Evolutionary conservation across 768 basidiomycete species (phyloP), one percentile per base, ranked within the genome.

Genomic region (Paxillus involutus): DNA sequence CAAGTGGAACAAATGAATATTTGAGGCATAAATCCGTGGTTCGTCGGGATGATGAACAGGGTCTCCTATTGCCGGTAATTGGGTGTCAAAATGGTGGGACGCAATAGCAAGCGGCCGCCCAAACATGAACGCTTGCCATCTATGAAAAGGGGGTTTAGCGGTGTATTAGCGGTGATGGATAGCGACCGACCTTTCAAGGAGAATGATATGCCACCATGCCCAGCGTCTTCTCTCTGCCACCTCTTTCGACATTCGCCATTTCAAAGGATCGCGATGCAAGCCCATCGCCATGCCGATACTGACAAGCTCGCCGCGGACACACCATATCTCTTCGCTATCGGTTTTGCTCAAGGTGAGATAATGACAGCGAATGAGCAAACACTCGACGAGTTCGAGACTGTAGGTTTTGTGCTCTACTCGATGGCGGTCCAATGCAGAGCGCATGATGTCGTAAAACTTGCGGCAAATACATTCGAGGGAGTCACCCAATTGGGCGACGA

Each of bases 151-250:
- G 40, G 10, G 47, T 55, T 58, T 49, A 53, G 46, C 29, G 35
- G 44, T n/a, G 57, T 49, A 50, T 11, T 10, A 33, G 8, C 5
- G 33, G 6, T 33, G 52, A 58, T 53, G 41, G 13, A 49, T 24
- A 49, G 37, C 21, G n/a, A 63, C 81, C 35, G 49, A 88, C 89
- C 89, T 77, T 73, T 92, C 91, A 32, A 91, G 77, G 49, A 90
- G 75, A 36, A 93, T 71, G 56, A 90, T 89, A 69, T 93, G 89
- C 91, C 91, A 93, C 91, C 91, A 93, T 7, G 89, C 88, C 91
- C 91, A 92, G 50, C 91, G 77, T 47, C 91, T 77, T 53, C 91
- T 79, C 67, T 92, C 91, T 35, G 88, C 85, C 10, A 84, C 72
- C 54, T 84, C 84, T 53, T 78, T 77, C 47, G 79, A 81, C 78